These are phyloP conservation scores for Caulochytrium protostelioides DNA, from an alignment of 371 early-diverging fungal genomes.

Conservation along the genomic window DNA sequence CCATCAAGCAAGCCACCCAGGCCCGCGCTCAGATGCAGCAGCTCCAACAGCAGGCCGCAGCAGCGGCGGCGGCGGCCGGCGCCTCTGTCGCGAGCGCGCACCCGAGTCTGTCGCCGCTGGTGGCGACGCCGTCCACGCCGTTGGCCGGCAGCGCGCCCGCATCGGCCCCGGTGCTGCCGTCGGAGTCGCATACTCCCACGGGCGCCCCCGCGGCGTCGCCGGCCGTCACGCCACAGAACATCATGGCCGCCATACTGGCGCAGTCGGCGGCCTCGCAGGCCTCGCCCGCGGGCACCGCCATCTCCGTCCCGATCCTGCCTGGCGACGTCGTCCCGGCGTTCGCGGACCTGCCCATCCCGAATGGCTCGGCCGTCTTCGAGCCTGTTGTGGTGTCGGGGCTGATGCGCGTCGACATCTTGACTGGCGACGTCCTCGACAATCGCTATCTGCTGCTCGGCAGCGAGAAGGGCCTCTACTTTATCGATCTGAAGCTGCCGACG, in stretches of 20 bases:
- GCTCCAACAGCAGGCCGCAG: slow-evolving; percentile 1
- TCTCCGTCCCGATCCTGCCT: no score
- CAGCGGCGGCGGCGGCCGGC: background rate
- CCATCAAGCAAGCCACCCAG: slow-evolving; percentile 13
- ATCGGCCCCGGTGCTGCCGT: no score
- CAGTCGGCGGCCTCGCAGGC: no score
- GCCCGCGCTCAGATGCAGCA: slow-evolving; percentile 5
- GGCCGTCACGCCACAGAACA: background rate
- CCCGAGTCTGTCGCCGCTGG: background rate
- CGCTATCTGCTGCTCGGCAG: slow-evolving; percentile 23
- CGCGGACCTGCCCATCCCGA: no score
- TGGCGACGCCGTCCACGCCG: background rate
- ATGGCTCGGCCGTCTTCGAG: no score
- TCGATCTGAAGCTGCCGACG: slow-evolving; percentile 13
- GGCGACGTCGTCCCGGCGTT: no score
- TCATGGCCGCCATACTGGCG: slow-evolving; percentile 1
- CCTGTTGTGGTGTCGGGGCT: no score
- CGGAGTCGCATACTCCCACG: no score
- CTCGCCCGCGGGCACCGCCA: no score
- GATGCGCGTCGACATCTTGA: slow-evolving; percentile 8
- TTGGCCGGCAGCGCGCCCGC: background rate
- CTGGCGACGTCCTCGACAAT: slow-evolving; percentile 20
- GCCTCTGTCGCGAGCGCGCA: background rate
- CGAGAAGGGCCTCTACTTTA: slow-evolving; percentile 22
- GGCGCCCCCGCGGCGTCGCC: background rate